These are phyloP conservation scores for Thalassiosira profunda DNA, from an alignment of 108 stramenopile genomes.

Conservation along the genomic window DNA sequence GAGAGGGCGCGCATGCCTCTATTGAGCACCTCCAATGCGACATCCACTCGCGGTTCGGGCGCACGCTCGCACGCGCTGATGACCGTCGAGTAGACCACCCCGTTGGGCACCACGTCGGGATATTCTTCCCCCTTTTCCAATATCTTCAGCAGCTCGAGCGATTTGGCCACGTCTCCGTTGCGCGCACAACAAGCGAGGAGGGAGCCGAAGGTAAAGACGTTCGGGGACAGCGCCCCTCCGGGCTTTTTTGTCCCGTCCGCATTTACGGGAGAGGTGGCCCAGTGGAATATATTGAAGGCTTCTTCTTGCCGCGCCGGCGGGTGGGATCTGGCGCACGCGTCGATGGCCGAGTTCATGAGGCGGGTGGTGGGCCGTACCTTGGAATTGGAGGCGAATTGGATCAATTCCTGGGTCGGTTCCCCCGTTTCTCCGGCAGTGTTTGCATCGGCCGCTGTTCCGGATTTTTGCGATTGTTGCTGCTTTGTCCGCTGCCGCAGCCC, in stretches of 20 bases:
- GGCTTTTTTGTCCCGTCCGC: slow-evolving; percentile 1
- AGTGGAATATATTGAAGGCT: not conserved
- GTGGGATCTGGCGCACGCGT: slow-evolving; percentile 73
- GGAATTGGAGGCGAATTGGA: not conserved
- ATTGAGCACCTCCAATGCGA: slow-evolving; percentile 66
- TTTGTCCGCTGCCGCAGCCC: slow-evolving; percentile 1
- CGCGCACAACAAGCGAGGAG: slow-evolving; percentile 75
- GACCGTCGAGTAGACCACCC: slow-evolving; percentile 76
- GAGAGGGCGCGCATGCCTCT: slow-evolving; percentile 45
- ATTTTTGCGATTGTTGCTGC: not conserved
- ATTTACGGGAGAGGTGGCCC: not conserved
- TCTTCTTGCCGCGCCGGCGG: slow-evolving; percentile 41
- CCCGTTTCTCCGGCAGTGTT: not conserved
- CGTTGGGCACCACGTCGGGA: slow-evolving; percentile 63
- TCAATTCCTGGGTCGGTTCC: not conserved
- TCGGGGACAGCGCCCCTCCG: slow-evolving; percentile 47
- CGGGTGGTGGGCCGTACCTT: slow-evolving; percentile 56
- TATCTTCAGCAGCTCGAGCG: slow-evolving; percentile 46
- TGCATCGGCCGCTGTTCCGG: not conserved
- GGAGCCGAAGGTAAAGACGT: slow-evolving; percentile 82
- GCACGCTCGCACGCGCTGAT: slow-evolving; percentile 76
- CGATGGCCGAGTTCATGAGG: slow-evolving; percentile 77
- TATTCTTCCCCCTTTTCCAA: slow-evolving; percentile 32
- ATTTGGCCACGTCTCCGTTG: slow-evolving; percentile 52
- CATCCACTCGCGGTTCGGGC: slow-evolving; percentile 41